Conservation (phyloP, 352 stramenopile genomes). For the Pythium dissimile region DNA sequence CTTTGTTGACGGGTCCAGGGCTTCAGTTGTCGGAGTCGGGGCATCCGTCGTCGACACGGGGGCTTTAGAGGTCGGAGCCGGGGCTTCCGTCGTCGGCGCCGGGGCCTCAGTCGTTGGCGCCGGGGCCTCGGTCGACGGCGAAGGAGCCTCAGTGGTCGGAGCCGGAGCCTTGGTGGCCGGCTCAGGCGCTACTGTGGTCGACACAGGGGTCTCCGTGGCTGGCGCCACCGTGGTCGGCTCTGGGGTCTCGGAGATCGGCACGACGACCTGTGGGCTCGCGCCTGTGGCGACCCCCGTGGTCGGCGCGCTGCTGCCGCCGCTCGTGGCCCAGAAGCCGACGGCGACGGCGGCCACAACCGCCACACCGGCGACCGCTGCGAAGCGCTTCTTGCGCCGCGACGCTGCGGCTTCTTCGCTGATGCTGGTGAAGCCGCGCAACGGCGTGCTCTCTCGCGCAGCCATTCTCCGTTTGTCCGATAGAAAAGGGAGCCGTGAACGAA, state of each 20-base stretch:
- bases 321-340: slow-evolving; percentile 10
- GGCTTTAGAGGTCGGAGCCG: not conserved
- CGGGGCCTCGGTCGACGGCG: not conserved
- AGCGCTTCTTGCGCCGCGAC: slow-evolving; percentile 14
- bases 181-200: not conserved
- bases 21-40: not conserved
- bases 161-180: not conserved
- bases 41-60: not conserved
- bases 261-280: not conserved
- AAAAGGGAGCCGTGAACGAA: not conserved
- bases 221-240: not conserved
- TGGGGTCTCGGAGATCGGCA: not conserved
- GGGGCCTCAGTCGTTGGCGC: not conserved
- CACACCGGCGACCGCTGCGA: slow-evolving; percentile 13
- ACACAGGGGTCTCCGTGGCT: not conserved
- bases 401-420: not conserved
- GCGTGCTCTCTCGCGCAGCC: slow-evolving; percentile 15
- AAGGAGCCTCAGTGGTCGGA: not conserved
- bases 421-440: slow-evolving; percentile 6
- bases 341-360: slow-evolving; percentile 13
- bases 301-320: not conserved
- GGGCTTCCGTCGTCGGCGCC: not conserved
- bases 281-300: not conserved
- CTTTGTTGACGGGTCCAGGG: not conserved
- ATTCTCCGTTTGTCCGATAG: not conserved